Evolutionary conservation across 2,329 filamentous ascomycete genomes (phyloP).

Genomic region (Phialophora tarda): DNA sequence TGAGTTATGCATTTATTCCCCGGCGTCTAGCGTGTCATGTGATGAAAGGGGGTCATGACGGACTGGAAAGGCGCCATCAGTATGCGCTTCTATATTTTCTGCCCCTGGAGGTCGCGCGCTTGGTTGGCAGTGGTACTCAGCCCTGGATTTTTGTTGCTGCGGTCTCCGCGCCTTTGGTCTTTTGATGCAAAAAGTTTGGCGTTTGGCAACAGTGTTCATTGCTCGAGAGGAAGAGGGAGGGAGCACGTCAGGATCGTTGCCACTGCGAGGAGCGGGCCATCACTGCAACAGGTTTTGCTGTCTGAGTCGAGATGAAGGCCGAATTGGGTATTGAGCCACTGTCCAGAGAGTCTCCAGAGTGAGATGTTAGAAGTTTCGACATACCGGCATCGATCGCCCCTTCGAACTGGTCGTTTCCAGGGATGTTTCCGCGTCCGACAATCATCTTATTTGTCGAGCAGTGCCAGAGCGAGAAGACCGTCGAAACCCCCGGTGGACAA

Average conservation of each 20-base stretch:
- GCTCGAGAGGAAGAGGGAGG: conserved; percentile 17
- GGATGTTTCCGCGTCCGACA: background rate
- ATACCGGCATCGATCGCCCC: background rate
- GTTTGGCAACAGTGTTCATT: conserved; percentile 24
- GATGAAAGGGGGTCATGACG: conserved; percentile 33
- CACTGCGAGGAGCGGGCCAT: conserved; percentile 10
- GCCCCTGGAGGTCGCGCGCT: conserved; percentile 12
- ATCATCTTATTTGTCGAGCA: background rate
- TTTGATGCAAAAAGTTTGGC: conserved; percentile 33
- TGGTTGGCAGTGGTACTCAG: conserved; percentile 27
- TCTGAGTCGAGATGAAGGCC: conserved; percentile 7
- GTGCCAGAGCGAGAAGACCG: background rate
- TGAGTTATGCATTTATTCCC: conserved; percentile 29
- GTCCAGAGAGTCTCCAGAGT: background rate
- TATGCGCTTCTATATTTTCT: conserved; percentile 17
- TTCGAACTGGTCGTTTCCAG: background rate
- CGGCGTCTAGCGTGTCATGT: conserved; percentile 36
- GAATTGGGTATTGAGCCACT: conserved; percentile 14
- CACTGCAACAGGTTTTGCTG: conserved; percentile 14
- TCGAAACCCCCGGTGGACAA: conserved; percentile 7
- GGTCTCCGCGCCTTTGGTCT: conserved; percentile 9
- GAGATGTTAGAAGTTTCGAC: background rate
- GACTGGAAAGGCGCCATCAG: conserved; percentile 22
- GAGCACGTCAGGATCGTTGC: conserved; percentile 21
- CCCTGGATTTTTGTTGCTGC: conserved; percentile 6